Evolutionary conservation across 331 rosid genomes (phyloP).

Genomic region (Pyracantha coccinea): DNA sequence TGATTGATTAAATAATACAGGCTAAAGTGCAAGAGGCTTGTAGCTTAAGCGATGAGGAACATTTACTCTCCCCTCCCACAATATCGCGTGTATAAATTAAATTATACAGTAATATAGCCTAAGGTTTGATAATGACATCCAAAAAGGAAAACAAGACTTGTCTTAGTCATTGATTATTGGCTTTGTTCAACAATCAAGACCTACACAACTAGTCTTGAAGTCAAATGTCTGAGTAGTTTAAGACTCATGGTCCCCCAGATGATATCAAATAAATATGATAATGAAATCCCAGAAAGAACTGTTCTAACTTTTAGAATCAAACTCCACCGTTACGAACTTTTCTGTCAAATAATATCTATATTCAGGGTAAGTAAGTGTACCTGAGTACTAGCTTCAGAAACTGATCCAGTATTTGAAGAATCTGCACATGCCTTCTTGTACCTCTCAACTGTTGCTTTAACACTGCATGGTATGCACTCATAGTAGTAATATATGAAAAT

Average conservation of each 20-base stretch:
- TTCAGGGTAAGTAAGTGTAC: constrained; percentile 22
- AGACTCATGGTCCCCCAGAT: not conserved
- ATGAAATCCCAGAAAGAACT: not conserved
- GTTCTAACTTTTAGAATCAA: not conserved
- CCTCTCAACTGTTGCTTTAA: constrained; percentile 79
- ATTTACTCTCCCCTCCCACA: too few relatives aligned
- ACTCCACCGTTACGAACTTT: not conserved
- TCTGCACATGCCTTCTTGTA: constrained; percentile 78
- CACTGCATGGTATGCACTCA: constrained; percentile 38
- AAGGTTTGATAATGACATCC: not conserved
- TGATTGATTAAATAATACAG: not conserved
- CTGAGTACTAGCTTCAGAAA: constrained; percentile 85
- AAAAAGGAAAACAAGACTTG: not conserved
- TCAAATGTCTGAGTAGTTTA: not conserved
- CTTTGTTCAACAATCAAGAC: not conserved
- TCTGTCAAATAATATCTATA: not conserved
- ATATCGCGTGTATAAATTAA: too few relatives aligned
- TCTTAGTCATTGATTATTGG: not conserved
- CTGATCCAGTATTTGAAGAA: constrained; percentile 72
- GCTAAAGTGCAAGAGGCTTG: too few relatives aligned
- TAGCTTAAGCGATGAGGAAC: too few relatives aligned
- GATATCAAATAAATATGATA: not conserved
- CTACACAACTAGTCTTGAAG: not conserved
- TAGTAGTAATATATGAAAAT: not conserved
- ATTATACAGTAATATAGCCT: too few relatives aligned